phyloP scores from a whole-genome alignment of 75 land plant genomes.

The Selaginella moellendorffii region DNA sequence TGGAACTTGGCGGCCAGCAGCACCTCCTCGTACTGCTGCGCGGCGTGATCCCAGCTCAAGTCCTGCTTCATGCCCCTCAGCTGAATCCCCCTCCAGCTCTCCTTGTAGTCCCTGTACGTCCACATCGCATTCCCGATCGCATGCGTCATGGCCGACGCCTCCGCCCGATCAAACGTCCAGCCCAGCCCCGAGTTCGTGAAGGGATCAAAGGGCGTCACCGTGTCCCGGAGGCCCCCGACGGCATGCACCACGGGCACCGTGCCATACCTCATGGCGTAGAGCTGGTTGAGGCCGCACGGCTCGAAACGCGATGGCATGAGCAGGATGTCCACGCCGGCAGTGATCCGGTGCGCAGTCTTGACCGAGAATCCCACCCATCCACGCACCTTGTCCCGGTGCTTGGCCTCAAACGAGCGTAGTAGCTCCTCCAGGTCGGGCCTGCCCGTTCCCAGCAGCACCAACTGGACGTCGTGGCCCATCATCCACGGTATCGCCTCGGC shows the following conservation, averaged over 20 bases:
- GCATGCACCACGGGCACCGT: slow-evolving; percentile 92
- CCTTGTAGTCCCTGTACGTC: slow-evolving; percentile 62
- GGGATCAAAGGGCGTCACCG: slow-evolving; percentile 73
- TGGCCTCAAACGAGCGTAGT: slow-evolving; percentile 51
- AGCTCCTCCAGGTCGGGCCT: slow-evolving; percentile 58
- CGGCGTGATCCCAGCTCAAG: slow-evolving; percentile 93
- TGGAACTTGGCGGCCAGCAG: slow-evolving; percentile 90
- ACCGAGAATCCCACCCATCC: slow-evolving; percentile 97
- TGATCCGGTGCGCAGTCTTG: slow-evolving; percentile 75
- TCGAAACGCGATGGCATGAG: slow-evolving; percentile 97
- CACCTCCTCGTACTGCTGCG: slow-evolving; percentile 76
- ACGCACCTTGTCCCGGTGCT: slow-evolving; percentile 49
- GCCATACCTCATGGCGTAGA: slow-evolving; percentile 93
- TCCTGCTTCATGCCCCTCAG: slow-evolving; percentile 81
- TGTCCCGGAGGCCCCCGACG: slow-evolving; percentile 83
- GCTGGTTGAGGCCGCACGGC: slow-evolving; percentile 92
- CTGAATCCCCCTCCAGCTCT: slow-evolving; percentile 83
- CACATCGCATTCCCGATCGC: slow-evolving; percentile 76
- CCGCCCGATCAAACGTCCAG: slow-evolving; percentile 78
- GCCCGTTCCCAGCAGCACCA: slow-evolving; percentile 81
- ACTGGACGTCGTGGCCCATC: slow-evolving; percentile 65
- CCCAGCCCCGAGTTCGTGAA: slow-evolving; percentile 59
- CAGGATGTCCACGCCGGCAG: slow-evolving; percentile 86
- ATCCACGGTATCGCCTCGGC: slow-evolving; percentile 90
- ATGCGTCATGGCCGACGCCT: slow-evolving; percentile 38